Base-by-base conservation (phyloP, 2,329 filamentous ascomycete genomes). In the Apiospora rasikravindrae region DNA sequence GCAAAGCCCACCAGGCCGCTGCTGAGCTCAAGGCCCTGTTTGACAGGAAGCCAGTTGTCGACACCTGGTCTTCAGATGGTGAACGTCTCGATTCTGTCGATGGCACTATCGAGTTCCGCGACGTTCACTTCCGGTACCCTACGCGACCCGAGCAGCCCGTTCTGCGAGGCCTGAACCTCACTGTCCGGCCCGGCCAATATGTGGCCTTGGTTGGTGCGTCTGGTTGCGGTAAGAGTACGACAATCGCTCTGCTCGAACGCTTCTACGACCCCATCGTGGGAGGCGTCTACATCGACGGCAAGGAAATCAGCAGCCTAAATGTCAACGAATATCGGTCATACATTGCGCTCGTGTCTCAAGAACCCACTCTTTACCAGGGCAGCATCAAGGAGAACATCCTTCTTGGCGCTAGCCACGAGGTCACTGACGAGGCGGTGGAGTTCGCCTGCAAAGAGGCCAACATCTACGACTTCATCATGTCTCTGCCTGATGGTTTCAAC, bases 41-140 rank as follows among this genome's bases (percentile, higher is more conserved):
- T 77, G 95, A 98, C 78, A 90, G 93, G 72, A 88, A 92, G 76
- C 96, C 96, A 0, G 83, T 85, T 2, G 96, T 98, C 76, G 95
- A 98, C 79, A 90, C 91, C 0, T 97, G 94, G 94, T 93, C 92
- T 0, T 76, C 87, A 0, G 89, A 92, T 0, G 95, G 95, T 22
- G 88, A 89, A 24, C 84, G 83, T 1, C 77, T 97, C 8, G 83
- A 89, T 1, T 78, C 86, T 2, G 87, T 96, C 33, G 89, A 96
- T 26, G 96, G 95, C 37, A 88, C 88, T 16, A 89, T 99, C 74
- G 95, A 98, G 81, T 97, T 99, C 85, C 91, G 93, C 26, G 91
- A 97, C 75, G 95, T 98, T 1, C 94, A 98, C 81, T 98, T 98
- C 88, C 90, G 94, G 57, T 99, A 98, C 79, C 95, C 96, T 0